Evolutionary conservation across 2,329 filamentous ascomycete genomes (phyloP).

Genomic region (Iodosphaeria phyllophila): DNA sequence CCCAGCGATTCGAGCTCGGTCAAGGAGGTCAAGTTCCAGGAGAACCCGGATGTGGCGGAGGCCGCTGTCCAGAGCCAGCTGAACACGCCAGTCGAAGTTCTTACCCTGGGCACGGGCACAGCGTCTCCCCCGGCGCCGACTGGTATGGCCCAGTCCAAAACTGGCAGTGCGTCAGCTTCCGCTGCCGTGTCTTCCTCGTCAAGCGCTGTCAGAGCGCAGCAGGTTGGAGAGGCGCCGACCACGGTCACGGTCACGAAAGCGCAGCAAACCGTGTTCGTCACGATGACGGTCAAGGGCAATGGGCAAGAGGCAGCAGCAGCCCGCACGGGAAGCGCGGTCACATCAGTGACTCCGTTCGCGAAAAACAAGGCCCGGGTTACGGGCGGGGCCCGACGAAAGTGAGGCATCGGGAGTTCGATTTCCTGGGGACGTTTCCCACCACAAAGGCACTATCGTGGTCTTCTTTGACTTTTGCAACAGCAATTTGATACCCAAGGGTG

Average conservation of each 20-base stretch:
- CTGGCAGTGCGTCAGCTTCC: conserved; percentile 4
- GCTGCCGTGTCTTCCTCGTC: neutral
- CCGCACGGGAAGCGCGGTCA: too few relatives aligned
- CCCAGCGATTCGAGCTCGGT: conserved; percentile 15
- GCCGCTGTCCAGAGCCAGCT: conserved; percentile 23
- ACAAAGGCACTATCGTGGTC: too few relatives aligned
- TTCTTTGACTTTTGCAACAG: too few relatives aligned
- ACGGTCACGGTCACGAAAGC: too few relatives aligned
- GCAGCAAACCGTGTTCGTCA: neutral
- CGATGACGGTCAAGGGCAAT: conserved; percentile 5
- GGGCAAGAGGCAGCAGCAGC: too few relatives aligned
- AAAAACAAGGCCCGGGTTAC: conserved; percentile 10
- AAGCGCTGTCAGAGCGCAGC: too few relatives aligned
- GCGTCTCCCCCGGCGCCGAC: conserved; percentile 8
- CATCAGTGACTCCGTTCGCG: conserved; percentile 9
- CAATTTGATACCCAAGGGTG: too few relatives aligned
- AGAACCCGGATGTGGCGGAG: conserved; percentile 3
- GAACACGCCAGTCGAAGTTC: conserved; percentile 18
- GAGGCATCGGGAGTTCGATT: too few relatives aligned
- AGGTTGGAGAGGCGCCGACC: too few relatives aligned
- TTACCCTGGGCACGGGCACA: conserved; percentile 12
- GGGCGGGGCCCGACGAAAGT: conserved; percentile 9
- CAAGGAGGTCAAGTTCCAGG: conserved; percentile 16
- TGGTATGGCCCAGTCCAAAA: conserved; percentile 4
- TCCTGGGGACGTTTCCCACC: too few relatives aligned